A percentile compares a stretch with the other conserved stretches of the same genome.
Evolutionary conservation across 2,329 filamentous ascomycete species (phyloP).

Genomic region (Dothiorella sarmentorum): DNA sequence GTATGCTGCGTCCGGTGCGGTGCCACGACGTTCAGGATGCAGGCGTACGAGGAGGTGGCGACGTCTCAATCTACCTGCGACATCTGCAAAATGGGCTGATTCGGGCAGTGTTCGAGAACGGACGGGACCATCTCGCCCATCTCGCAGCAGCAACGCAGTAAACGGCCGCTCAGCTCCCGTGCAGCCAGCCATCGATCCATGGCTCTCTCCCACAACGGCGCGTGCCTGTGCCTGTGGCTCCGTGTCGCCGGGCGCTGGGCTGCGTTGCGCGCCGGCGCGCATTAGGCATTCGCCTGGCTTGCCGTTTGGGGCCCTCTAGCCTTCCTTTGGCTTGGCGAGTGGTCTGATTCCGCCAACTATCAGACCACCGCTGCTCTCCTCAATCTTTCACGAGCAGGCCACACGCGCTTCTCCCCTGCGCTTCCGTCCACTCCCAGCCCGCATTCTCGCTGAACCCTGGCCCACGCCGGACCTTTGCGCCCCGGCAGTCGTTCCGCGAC

Average conservation of each 20-base stretch:
- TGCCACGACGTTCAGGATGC: slow-evolving; percentile 4
- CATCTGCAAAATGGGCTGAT: background rate
- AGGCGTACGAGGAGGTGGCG: slow-evolving; percentile 5
- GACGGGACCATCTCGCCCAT: background rate
- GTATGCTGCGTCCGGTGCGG: slow-evolving; percentile 9
- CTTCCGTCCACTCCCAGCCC: slow-evolving; percentile 12
- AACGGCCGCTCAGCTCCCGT: too few relatives aligned
- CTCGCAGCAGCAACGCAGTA: too few relatives aligned
- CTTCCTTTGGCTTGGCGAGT: too few relatives aligned
- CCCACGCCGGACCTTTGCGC: slow-evolving; percentile 14
- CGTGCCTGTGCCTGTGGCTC: too few relatives aligned
- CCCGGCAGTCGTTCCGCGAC: slow-evolving; percentile 8
- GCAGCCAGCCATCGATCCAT: too few relatives aligned
- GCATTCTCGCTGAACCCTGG: slow-evolving; percentile 13
- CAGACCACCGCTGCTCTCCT: background rate
- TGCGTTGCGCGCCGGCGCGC: too few relatives aligned
- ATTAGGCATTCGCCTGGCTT: background rate
- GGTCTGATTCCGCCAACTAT: too few relatives aligned
- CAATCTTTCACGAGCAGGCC: slow-evolving; percentile 9
- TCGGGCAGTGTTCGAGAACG: slow-evolving; percentile 6
- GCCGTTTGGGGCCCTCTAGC: background rate
- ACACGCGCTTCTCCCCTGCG: slow-evolving; percentile 17
- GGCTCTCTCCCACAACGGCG: too few relatives aligned
- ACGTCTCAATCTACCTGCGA: slow-evolving; percentile 14
- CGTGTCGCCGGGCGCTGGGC: too few relatives aligned